These are phyloP conservation scores for Chrysanthemum makinoi DNA, from an alignment of 129 eudicot species.

Conservation along the genomic window DNA sequence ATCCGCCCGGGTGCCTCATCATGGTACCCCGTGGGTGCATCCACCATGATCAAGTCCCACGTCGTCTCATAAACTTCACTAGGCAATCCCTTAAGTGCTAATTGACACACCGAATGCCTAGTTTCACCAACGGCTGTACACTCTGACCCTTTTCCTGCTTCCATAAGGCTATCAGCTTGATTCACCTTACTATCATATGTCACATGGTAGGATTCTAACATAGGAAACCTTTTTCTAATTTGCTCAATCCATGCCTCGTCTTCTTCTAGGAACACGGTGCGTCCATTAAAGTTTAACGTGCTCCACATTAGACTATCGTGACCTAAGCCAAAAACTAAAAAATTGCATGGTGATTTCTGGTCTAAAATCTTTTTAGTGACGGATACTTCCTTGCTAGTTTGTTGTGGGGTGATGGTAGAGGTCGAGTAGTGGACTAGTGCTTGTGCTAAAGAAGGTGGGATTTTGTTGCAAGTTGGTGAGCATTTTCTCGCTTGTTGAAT, in stretches of 20 bases:
- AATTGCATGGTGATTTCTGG: constrained; percentile 84
- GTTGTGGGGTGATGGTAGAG: constrained; percentile 94
- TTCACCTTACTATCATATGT: constrained; percentile 75
- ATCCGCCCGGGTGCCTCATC: constrained; percentile 97
- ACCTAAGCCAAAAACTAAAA: constrained; percentile 85
- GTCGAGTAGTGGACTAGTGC: constrained; percentile 86
- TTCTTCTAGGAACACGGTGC: constrained; percentile 80
- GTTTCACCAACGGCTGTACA: constrained; percentile 61
- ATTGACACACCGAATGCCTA: constrained; percentile 69
- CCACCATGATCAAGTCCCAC: constrained; percentile 99
- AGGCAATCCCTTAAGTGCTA: constrained; percentile 84
- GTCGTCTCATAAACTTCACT: constrained; percentile 64
- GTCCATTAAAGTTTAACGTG: constrained; percentile 76
- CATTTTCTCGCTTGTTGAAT: constrained; percentile 32
- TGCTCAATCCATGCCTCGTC: constrained; percentile 88
- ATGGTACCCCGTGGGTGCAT: constrained; percentile 94
- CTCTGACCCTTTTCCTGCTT: constrained; percentile 68
- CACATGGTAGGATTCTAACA: constrained; percentile 78
- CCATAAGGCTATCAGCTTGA: constrained; percentile 70
- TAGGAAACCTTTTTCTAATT: constrained; percentile 72
- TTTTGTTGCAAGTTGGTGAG: constrained; percentile 64
- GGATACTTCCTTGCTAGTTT: constrained; percentile 76
- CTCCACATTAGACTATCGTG: constrained; percentile 98
- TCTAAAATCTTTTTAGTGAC: constrained; percentile 64
- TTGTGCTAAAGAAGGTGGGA: constrained; percentile 75